These are phyloP conservation scores for Cryptococcus sp. DNA, from an alignment of 1,284 basidiomycete genomes.

Conservation along the genomic window DNA sequence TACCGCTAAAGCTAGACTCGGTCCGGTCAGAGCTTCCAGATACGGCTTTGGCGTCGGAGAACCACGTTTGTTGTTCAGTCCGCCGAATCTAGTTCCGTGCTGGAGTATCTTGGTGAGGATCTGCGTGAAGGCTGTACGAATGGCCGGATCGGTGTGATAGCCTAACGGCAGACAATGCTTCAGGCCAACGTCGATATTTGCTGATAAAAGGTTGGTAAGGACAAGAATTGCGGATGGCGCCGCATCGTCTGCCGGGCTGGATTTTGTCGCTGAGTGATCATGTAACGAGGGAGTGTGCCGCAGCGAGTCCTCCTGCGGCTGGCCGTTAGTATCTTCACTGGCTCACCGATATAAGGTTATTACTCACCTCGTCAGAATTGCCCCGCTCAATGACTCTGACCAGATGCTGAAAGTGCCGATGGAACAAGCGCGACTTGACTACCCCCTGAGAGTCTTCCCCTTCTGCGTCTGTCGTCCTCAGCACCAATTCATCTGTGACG, in stretches of 20 bases:
- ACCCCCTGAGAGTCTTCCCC: conserved; percentile 68
- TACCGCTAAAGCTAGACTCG: conserved; percentile 62
- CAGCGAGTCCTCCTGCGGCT: conserved; percentile 9
- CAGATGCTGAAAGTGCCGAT: conserved; percentile 70
- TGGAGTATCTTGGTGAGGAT: conserved; percentile 84
- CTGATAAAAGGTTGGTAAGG: conserved; percentile 76
- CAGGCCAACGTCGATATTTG: conserved; percentile 85
- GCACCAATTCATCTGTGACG: conserved; percentile 71
- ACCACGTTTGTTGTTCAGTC: conserved; percentile 27
- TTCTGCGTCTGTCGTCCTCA: conserved; percentile 64
- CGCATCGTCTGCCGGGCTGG: conserved; percentile 5
- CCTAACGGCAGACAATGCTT: conserved; percentile 82
- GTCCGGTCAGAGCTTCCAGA: conserved; percentile 31
- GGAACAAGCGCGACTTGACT: conserved; percentile 73
- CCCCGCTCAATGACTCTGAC: conserved; percentile 64
- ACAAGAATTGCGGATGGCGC: conserved; percentile 60
- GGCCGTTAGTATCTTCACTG: background rate
- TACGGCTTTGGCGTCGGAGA: conserved; percentile 32
- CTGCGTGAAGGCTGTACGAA: conserved; percentile 80
- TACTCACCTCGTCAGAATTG: conserved; percentile 21
- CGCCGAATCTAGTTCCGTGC: conserved; percentile 63
- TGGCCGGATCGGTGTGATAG: conserved; percentile 71
- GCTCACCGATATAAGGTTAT: background rate
- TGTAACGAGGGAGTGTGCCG: conserved; percentile 12
- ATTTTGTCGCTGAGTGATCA: conserved; percentile 1